phyloP scores from a whole-genome alignment of 148 eudicot genomes.

The Limonium bicolor region DNA sequence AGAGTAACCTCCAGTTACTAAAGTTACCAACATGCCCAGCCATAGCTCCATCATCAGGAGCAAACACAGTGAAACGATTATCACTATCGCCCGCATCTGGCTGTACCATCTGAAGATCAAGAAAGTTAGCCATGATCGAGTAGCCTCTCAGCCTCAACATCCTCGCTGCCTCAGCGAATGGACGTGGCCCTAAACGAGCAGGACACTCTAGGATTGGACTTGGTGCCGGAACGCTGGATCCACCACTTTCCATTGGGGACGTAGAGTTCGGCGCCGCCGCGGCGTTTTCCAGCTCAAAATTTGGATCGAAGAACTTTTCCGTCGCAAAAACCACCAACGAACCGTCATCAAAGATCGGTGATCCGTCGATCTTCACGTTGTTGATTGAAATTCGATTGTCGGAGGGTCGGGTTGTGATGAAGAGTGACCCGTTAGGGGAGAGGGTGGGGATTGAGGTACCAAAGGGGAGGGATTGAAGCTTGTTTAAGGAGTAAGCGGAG shows the following conservation, averaged over 20 bases:
- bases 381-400: conserved; percentile 21
- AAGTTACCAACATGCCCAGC: conserved; percentile 19
- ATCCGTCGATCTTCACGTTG: conserved; percentile 14
- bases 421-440: conserved; percentile 18
- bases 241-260: neutral
- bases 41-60: conserved; percentile 33
- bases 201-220: conserved; percentile 14
- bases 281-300: conserved; percentile 6
- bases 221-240: neutral
- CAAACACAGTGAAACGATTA: conserved; percentile 31
- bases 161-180: conserved; percentile 18
- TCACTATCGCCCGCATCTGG: neutral
- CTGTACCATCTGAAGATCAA: conserved; percentile 43
- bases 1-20: conserved; percentile 20
- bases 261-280: conserved; percentile 1
- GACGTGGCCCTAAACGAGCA: neutral
- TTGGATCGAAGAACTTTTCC: conserved; percentile 26
- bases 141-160: conserved; percentile 32
- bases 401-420: conserved; percentile 19
- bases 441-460: conserved; percentile 33
- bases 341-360: conserved; percentile 50
- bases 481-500: conserved; percentile 21
- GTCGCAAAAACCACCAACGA: conserved; percentile 23
- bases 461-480: conserved; percentile 41
- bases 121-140: conserved; percentile 44